A percentile compares a stretch with the other conserved stretches of the same genome.
phyloP scores from a whole-genome alignment of 2,329 filamentous ascomycete genomes.

The Colletotrichum australisinense region DNA sequence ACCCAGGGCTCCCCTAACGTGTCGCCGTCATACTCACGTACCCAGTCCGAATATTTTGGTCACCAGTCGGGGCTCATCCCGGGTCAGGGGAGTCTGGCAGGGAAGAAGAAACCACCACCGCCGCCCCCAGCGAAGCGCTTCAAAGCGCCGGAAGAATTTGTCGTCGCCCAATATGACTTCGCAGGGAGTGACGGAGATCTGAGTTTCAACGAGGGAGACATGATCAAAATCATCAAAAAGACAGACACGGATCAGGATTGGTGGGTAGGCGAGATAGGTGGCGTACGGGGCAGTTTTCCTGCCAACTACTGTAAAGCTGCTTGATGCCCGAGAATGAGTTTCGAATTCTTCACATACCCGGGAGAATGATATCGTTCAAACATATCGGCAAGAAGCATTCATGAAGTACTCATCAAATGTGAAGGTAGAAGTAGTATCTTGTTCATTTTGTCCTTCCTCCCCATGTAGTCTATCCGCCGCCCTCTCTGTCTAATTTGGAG shows the following conservation, averaged over 20 bases:
- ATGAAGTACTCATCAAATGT: not conserved
- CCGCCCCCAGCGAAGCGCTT: slow-evolving; percentile 74
- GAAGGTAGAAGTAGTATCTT: not conserved
- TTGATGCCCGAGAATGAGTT: slow-evolving; percentile 26
- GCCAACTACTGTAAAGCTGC: slow-evolving; percentile 79
- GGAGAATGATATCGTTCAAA: not conserved
- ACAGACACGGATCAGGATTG: slow-evolving; percentile 86
- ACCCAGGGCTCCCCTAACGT: slow-evolving; percentile 44
- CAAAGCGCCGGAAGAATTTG: slow-evolving; percentile 63
- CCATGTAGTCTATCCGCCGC: not conserved
- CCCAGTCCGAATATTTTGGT: slow-evolving; percentile 46
- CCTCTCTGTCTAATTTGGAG: not conserved
- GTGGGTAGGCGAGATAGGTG: slow-evolving; percentile 85
- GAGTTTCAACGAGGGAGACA: slow-evolving; percentile 80
- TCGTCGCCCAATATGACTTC: slow-evolving; percentile 82
- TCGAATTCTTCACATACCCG: not conserved
- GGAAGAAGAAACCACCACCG: slow-evolving; percentile 81
- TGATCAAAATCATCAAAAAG: slow-evolving; percentile 81
- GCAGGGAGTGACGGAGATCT: slow-evolving; percentile 79
- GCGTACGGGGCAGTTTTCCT: slow-evolving; percentile 78
- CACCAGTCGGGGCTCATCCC: slow-evolving; percentile 37
- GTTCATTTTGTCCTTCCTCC: not conserved
- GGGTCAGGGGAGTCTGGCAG: slow-evolving; percentile 39
- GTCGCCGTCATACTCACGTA: slow-evolving; percentile 37
- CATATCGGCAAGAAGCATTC: not conserved